Evolutionary conservation across 345 rosid species (phyloP).

Genomic region (Syzygium aromaticum): DNA sequence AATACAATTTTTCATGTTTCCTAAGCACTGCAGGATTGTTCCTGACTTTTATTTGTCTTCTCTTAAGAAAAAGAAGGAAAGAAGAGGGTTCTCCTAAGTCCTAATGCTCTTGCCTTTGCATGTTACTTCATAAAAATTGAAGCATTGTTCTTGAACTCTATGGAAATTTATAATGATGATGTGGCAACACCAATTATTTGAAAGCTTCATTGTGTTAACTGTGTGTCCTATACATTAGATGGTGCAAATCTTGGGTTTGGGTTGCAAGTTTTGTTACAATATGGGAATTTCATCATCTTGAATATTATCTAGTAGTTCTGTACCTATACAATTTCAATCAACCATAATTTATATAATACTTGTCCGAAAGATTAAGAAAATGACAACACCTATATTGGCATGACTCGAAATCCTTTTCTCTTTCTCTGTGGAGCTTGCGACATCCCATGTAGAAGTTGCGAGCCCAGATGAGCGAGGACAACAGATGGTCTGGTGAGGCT

Average conservation of each 20-base stretch:
- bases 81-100: background rate
- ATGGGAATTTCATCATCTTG: background rate
- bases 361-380: background rate
- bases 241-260: background rate
- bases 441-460: background rate
- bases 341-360: background rate
- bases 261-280: background rate
- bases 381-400: background rate
- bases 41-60: background rate
- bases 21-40: background rate
- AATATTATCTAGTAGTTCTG: background rate
- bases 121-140: background rate
- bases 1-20: background rate
- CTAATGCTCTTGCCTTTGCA: background rate
- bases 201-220: background rate
- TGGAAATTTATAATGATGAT: background rate
- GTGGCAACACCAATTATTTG: background rate
- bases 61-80: slow-evolving; percentile 12
- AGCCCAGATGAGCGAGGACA: background rate
- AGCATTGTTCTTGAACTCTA: background rate
- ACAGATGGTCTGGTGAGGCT: background rate
- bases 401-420: background rate
- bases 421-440: background rate
- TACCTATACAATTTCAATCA: background rate
- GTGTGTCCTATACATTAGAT: background rate